A percentile compares a stretch with the other conserved stretches of the same genome.
Conservation (phyloP, 2,329 filamentous ascomycete species). For the Lachnellula cervina region DNA sequence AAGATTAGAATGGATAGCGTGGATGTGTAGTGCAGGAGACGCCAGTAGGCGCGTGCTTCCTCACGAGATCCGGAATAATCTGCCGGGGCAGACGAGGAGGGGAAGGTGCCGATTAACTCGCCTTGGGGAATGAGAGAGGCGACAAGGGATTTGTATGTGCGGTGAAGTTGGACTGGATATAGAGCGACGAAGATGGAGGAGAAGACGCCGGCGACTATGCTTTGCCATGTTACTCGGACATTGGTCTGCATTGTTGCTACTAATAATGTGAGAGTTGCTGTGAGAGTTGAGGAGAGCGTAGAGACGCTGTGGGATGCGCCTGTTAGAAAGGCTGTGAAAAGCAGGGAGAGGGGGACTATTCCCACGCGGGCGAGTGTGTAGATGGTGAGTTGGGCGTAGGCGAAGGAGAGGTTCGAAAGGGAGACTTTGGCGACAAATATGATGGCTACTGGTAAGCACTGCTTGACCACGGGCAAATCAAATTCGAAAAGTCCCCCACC, state of each 20-base stretch:
- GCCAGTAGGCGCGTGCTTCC: slow-evolving; percentile 47
- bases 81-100: slow-evolving; percentile 15
- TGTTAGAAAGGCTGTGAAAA: slow-evolving; percentile 43
- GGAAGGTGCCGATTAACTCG: slow-evolving; percentile 38
- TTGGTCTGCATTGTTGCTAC: slow-evolving; percentile 42
- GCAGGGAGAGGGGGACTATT: slow-evolving; percentile 44
- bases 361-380: slow-evolving; percentile 49
- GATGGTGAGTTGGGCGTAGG: slow-evolving; percentile 46
- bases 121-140: slow-evolving; percentile 39
- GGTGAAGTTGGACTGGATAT: slow-evolving; percentile 46
- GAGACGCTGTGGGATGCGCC: slow-evolving; percentile 42
- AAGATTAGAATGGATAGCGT: slow-evolving; percentile 44
- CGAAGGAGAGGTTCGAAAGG: slow-evolving; percentile 50
- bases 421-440: slow-evolving; percentile 47
- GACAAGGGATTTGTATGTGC: slow-evolving; percentile 44
- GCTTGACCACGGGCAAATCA: slow-evolving; percentile 41
- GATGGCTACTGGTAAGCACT: slow-evolving; percentile 44
- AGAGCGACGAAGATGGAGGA: slow-evolving; percentile 47
- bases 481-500: slow-evolving; percentile 51
- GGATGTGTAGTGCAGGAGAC: slow-evolving; percentile 47
- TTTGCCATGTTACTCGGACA: slow-evolving; percentile 46
- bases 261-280: slow-evolving; percentile 46
- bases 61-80: slow-evolving; percentile 35
- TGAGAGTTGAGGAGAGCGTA: slow-evolving; percentile 45
- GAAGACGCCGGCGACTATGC: slow-evolving; percentile 47